Evolutionary conservation across 2,329 filamentous ascomycete genomes (phyloP).

Genomic region (Periconia sp.): DNA sequence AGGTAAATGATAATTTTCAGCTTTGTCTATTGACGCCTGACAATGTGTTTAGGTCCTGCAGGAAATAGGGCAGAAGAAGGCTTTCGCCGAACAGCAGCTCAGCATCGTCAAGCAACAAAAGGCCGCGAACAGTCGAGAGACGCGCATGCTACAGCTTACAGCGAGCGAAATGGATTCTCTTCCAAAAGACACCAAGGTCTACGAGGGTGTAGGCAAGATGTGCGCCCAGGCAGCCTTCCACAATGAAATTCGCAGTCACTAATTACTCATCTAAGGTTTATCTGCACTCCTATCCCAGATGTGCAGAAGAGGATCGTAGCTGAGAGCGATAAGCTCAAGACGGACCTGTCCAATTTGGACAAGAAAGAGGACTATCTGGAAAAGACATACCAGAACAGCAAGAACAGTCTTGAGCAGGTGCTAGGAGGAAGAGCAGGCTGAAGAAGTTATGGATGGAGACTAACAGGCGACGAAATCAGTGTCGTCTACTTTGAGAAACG

Average conservation of each 20-base stretch:
- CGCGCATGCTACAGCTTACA: conserved; percentile 86
- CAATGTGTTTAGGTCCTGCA: conserved; percentile 72
- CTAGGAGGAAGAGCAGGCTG: conserved; percentile 58
- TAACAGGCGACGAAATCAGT: too few relatives aligned
- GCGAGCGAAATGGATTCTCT: conserved; percentile 80
- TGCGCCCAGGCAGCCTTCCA: conserved; percentile 46
- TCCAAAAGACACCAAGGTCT: conserved; percentile 77
- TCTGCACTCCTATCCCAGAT: conserved; percentile 73
- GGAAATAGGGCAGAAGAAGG: conserved; percentile 91
- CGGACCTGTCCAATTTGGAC: conserved; percentile 79
- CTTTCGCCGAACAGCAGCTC: conserved; percentile 91
- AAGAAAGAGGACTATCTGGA: conserved; percentile 94
- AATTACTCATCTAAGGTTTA: conserved; percentile 70
- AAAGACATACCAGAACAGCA: conserved; percentile 93
- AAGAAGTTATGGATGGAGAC: conserved; percentile 7
- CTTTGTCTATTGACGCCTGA: conserved; percentile 2
- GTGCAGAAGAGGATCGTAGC: conserved; percentile 77
- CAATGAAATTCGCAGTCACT: not conserved
- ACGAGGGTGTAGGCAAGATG: conserved; percentile 98
- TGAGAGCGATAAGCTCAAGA: conserved; percentile 76
- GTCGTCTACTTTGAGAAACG: too few relatives aligned
- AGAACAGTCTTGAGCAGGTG: conserved; percentile 88
- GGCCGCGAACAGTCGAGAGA: conserved; percentile 82
- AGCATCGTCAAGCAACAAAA: conserved; percentile 84
- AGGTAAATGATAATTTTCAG: conserved; percentile 62